phyloP scores from a whole-genome alignment of 2,329 filamentous ascomycete species.

The Boeremia exigua region DNA sequence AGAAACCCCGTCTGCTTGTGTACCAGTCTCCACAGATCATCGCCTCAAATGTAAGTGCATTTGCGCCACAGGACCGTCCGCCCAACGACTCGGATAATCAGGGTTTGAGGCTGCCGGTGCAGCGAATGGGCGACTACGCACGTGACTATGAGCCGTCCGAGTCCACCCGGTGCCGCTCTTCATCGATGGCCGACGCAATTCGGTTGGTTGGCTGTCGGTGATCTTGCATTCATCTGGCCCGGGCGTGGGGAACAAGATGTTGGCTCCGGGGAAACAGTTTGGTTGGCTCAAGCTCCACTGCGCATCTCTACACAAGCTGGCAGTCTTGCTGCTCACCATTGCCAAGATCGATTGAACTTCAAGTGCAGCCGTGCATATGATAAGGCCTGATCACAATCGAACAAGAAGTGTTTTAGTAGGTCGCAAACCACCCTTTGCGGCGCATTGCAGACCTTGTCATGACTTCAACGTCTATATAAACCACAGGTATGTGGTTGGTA shows the following conservation, averaged over 20 bases:
- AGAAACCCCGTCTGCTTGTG: background rate
- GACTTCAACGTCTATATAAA: constrained; percentile 13
- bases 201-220: constrained; percentile 8
- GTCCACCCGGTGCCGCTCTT: constrained; percentile 12
- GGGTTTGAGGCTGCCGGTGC: background rate
- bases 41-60: constrained; percentile 9
- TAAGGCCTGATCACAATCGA: no score
- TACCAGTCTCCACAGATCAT: constrained; percentile 13
- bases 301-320: no score
- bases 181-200: background rate
- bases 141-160: constrained; percentile 2
- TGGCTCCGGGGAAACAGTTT: background rate
- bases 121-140: background rate
- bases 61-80: constrained; percentile 8
- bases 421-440: background rate
- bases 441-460: background rate
- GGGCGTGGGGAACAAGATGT: constrained; percentile 1
- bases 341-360: no score
- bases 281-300: no score
- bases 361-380: no score
- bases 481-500: constrained; percentile 30
- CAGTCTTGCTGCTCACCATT: no score
- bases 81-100: constrained; percentile 7
- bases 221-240: background rate
- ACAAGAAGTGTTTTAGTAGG: no score